Percentiles rank a stretch among this genome's conserved stretches.
These are phyloP conservation scores for Sporothrix mexicana DNA, from an alignment of 2,329 filamentous ascomycete species.

Conservation along the genomic window DNA sequence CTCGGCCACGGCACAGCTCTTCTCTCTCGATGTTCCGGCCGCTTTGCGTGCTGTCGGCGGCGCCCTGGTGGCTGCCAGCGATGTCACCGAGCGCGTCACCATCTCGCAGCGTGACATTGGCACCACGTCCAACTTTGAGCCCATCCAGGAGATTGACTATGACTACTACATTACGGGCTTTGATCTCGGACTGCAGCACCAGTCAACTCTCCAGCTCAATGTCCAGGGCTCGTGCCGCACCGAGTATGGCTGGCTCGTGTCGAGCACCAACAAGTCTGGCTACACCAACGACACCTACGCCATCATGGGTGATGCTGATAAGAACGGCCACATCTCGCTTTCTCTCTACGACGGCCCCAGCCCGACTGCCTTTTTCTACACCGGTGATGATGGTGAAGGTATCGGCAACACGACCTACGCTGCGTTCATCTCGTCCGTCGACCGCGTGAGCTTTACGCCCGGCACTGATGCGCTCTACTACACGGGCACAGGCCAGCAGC, in stretches of 20 bases:
- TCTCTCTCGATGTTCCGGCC: constrained; percentile 52
- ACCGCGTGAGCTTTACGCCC: constrained; percentile 40
- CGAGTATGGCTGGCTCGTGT: constrained; percentile 42
- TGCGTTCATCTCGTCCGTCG: constrained; percentile 41
- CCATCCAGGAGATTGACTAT: constrained; percentile 40
- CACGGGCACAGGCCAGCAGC: constrained; percentile 26
- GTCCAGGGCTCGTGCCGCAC: constrained; percentile 42
- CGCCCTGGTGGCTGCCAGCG: constrained; percentile 76
- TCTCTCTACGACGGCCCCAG: constrained; percentile 36
- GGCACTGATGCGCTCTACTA: constrained; percentile 41
- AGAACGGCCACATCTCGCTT: constrained; percentile 35
- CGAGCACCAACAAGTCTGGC: constrained; percentile 33
- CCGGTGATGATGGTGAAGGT: constrained; percentile 29
- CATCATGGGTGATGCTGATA: constrained; percentile 31
- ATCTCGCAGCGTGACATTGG: constrained; percentile 33
- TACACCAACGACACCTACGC: constrained; percentile 37
- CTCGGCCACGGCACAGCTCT: constrained; percentile 34
- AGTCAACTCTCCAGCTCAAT: constrained; percentile 39
- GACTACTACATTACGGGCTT: constrained; percentile 39
- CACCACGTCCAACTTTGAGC: constrained; percentile 36
- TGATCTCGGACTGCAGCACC: constrained; percentile 43
- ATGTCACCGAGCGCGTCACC: constrained; percentile 28
- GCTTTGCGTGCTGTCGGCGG: constrained; percentile 87
- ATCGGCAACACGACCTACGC: constrained; percentile 41
- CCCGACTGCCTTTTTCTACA: constrained; percentile 34